Evolutionary conservation across 2,329 filamentous ascomycete species (phyloP).

Genomic region (Cladosporium austrohemisphaericum): DNA sequence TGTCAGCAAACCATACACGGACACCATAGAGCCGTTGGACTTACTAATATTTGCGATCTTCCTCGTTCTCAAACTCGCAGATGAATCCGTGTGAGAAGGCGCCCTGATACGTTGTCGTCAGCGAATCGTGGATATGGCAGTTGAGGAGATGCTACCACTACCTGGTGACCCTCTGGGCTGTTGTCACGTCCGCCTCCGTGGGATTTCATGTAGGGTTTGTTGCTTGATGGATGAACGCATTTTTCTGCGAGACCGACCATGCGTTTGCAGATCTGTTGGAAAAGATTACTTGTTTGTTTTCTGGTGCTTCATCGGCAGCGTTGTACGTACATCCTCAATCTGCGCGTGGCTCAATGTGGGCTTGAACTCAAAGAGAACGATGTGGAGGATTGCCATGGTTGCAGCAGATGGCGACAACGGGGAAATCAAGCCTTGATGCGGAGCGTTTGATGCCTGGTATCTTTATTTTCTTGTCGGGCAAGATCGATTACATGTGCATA

Average conservation of each 20-base stretch:
- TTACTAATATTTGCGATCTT: slow-evolving; percentile 64
- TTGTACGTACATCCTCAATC: slow-evolving; percentile 51
- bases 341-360: slow-evolving; percentile 45
- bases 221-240: slow-evolving; percentile 58
- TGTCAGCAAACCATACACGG: background rate
- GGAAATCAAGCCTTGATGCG: no score
- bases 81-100: slow-evolving; percentile 69
- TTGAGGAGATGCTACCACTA: slow-evolving; percentile 3
- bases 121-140: background rate
- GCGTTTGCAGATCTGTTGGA: slow-evolving; percentile 49
- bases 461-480: no score
- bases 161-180: slow-evolving; percentile 52
- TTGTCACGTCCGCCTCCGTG: slow-evolving; percentile 59
- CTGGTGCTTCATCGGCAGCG: background rate
- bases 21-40: background rate
- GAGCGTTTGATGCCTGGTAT: no score
- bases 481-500: no score
- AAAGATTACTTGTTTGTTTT: slow-evolving; percentile 5
- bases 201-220: slow-evolving; percentile 58
- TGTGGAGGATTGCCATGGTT: slow-evolving; percentile 62
- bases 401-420: no score
- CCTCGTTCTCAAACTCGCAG: slow-evolving; percentile 59
- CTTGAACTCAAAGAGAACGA: slow-evolving; percentile 67
- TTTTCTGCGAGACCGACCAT: slow-evolving; percentile 56
- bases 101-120: slow-evolving; percentile 36